Percentiles rank a stretch among this genome's conserved stretches.
Conservation (phyloP, 768 basidiomycete genomes). For the Amanita jacksonii region DNA sequence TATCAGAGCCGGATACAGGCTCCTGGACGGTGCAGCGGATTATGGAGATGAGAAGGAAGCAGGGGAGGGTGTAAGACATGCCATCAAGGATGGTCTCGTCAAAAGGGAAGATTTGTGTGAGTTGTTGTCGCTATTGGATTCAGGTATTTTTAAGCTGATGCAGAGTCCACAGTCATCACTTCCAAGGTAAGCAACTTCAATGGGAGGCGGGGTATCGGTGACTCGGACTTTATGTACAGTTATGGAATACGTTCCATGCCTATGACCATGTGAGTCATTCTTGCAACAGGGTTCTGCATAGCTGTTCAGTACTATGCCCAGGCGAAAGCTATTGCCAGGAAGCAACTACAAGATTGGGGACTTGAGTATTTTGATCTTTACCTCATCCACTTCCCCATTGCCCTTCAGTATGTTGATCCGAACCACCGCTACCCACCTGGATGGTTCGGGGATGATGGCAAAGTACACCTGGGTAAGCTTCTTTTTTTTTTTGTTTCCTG, state of each 20-base stretch:
- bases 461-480: constrained; percentile 50
- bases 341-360: constrained; percentile 75
- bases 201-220: not conserved
- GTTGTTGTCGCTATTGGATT: constrained; percentile 16
- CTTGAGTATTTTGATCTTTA: constrained; percentile 78
- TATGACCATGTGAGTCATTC: constrained; percentile 51
- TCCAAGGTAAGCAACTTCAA: constrained; percentile 47
- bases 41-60: constrained; percentile 89
- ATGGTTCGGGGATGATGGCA: constrained; percentile 70
- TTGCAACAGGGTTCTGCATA: not conserved
- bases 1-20: constrained; percentile 79
- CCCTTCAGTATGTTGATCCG: constrained; percentile 75
- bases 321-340: constrained; percentile 45
- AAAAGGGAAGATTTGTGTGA: constrained; percentile 82
- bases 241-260: constrained; percentile 89
- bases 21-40: constrained; percentile 79
- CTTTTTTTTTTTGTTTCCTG: too few species aligned
- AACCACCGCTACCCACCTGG: constrained; percentile 69
- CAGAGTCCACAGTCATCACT: constrained; percentile 53
- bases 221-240: constrained; percentile 23
- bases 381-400: constrained; percentile 80
- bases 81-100: constrained; percentile 74
- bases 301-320: constrained; percentile 14
- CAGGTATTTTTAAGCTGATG: constrained; percentile 5
- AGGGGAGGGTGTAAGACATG: constrained; percentile 67